Base-by-base conservation (phyloP, 805 yeast genomes). In the Cyberlindnera maclurae region DNA sequence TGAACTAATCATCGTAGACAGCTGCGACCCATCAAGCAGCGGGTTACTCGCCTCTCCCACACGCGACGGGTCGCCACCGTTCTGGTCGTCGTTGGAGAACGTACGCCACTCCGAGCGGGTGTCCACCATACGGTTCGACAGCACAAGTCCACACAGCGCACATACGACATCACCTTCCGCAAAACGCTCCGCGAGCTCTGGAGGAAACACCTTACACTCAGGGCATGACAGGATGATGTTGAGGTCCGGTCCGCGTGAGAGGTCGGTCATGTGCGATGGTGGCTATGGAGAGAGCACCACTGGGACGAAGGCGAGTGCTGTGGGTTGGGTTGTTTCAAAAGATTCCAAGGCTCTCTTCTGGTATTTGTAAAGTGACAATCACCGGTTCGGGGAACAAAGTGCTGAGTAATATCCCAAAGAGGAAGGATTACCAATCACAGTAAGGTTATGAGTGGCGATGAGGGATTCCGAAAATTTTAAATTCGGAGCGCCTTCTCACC, bases 21-120 rank as follows among this genome's bases (percentile, higher is more conserved):
- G 77, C 60, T 89, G 94, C 51, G 84, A 90, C 15, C 94, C 83
- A 55, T 89, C 97, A 50, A 93, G 70, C 39, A 89, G 67, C 9
- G 97, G 96, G 58, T 89, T 89, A 13, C 88, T 80, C 5, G 97
- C 97, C 58, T 89, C 97, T 62, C 98, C 98, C 46, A 90, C 98
- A 84, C 98, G 97, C 49, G 93, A 81, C 4, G 98, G 98, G 60
- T 90, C 98, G 61, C 88, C 97, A 52, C 95, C 95, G 51, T 90
- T 93, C 60, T 90, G 97, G 61, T 90, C 98, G 60, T 90, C 98
- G 58, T 93, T 93, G 43, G 94, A 82, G 60, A 90, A 90, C 3
- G 98, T 93, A 68, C 98, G 84, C 98, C 98, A 90, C 68, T 90
- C 98, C 1, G 96, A 86, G 50, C 97, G 72, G 4, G 95, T 89